Conservation (phyloP, 1,284 basidiomycete genomes). For the Leccinum pachyderme region DNA sequence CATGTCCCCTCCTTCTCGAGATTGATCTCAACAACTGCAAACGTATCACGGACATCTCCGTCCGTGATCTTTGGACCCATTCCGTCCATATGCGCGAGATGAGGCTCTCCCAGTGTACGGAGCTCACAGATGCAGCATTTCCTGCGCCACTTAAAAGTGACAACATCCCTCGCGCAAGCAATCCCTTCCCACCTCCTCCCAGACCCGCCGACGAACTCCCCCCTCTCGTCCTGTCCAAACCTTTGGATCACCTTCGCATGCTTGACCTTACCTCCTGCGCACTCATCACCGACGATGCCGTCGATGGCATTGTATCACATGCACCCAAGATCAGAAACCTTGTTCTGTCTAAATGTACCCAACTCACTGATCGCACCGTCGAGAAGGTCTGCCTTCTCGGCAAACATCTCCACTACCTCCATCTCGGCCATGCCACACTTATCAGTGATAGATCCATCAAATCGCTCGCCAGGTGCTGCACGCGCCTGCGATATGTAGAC, state of each 20-base stretch:
- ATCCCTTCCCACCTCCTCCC: slow-evolving; percentile 49
- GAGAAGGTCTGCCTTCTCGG: slow-evolving; percentile 86
- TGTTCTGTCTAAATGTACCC: slow-evolving; percentile 87
- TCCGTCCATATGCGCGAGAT: slow-evolving; percentile 88
- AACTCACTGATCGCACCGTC: slow-evolving; percentile 84
- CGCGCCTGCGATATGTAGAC: slow-evolving; percentile 94
- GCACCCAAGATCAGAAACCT: slow-evolving; percentile 91
- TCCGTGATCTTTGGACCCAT: slow-evolving; percentile 84
- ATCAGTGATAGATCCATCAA: slow-evolving; percentile 92
- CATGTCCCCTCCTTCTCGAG: slow-evolving; percentile 88
- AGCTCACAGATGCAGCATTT: slow-evolving; percentile 85
- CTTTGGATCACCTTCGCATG: slow-evolving; percentile 83
- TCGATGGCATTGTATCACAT: slow-evolving; percentile 87
- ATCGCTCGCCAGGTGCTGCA: slow-evolving; percentile 83
- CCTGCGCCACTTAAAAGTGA: slow-evolving; percentile 60
- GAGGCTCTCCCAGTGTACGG: slow-evolving; percentile 76
- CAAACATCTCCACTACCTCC: slow-evolving; percentile 91
- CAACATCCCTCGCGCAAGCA: slow-evolving; percentile 39
- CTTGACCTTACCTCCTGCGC: slow-evolving; percentile 88
- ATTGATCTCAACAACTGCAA: slow-evolving; percentile 89
- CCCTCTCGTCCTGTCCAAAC: slow-evolving; percentile 57
- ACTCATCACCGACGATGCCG: slow-evolving; percentile 81
- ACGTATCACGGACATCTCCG: slow-evolving; percentile 73
- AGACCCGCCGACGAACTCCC: slow-evolving; percentile 47
- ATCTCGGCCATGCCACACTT: slow-evolving; percentile 86